Evolutionary conservation across 768 basidiomycete species (phyloP), one percentile per base, ranked within the genome.

Genomic region (Kwoniella dendrophila): DNA sequence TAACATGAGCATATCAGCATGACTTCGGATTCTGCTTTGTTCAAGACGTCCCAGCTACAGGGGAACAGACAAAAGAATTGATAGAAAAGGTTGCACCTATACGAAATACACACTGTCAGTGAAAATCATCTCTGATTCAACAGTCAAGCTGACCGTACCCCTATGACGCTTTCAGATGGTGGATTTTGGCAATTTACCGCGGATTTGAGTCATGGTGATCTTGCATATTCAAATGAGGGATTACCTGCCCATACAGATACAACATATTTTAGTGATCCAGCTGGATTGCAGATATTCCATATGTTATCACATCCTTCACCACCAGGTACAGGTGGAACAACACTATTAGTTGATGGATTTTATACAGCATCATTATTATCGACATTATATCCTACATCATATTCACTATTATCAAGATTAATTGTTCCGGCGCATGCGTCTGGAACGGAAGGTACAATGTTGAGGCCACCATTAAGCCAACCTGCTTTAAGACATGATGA

Each of bases 121-220:
- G 20, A 6, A 26, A n/a, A n/a, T n/a, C n/a, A n/a, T 51, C 32
- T 12, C 16, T 18, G n/a, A 43, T 12, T 55, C 36, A 38, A 8
- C 36, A 8, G 36, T 18, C 8, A 8, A 8, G 40, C 20, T 29
- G 30, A 18, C 32, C 18, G 10, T 20, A 27, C n/a, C 26, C 26
- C 2, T 33, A 27, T 7, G 26, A 50, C 16, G 10, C 26, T 40
- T 49, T 24, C 65, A 93, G 92, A 98, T 71, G 95, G 94, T 33
- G 87, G 86, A 59, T 94, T 97, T 80, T 99, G 95, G 94, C 92
- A 97, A 72, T 95, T 98, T 73, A 96, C 92, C 0, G 86, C 94
- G 0, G 87, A 95, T 73, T 83, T 94, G 22, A 86, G 88, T 18
- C 92, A 88, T 70, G 92, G 92, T 12, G 95, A 99, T 77, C 89